Evolutionary conservation across 2,329 filamentous ascomycete genomes (phyloP), one percentile per base, ranked within the genome.

Genomic region (Myriosclerotinia scirpicola): DNA sequence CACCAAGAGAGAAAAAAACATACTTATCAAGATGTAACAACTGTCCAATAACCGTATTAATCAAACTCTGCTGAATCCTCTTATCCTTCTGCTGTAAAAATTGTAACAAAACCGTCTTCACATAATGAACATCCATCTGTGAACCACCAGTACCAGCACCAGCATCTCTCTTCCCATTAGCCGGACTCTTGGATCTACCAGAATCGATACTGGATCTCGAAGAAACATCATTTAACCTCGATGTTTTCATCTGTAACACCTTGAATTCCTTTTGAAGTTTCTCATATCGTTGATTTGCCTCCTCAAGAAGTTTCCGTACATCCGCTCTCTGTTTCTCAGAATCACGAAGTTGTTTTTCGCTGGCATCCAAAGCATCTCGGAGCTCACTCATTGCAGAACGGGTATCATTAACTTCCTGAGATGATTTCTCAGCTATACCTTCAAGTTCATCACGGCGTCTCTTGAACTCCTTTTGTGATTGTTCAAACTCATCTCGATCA

Each of bases 71-170:
- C 73, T 92, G 85, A 72, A 91, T 81, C 79, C 86, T 90, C 76
- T 88, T 90, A 75, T 94, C 91, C 79, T 87, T 91, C 71, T 91
- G 88, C 80, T 93, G 90, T 70, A 95, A 77, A 76, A 94, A 94
- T 77, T 93, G 90, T 71, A 95, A 78, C 72, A 95, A 78, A 65
- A 94, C 90, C 11, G 91, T 93, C 82, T 93, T 93, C 65, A 94
- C 79, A 74, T 95, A 94, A 53, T 22, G 15, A 69, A 83, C 48
- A 81, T 74, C 69, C 69, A 22, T 72, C 74, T 5, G 66, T 67
- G 4, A 73, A 50, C 53, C 55, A 1, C 59, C 65, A 5, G 17
- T 20, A 34, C 30, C 30, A 34, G 30, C 30, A 34, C 30, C 30
- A 34, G 30, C 30, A 44, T 58, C 54, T 58, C n/a, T 58, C 40